Conservation (phyloP, 2,329 filamentous ascomycete species). For the Fusarium burgessii region DNA sequence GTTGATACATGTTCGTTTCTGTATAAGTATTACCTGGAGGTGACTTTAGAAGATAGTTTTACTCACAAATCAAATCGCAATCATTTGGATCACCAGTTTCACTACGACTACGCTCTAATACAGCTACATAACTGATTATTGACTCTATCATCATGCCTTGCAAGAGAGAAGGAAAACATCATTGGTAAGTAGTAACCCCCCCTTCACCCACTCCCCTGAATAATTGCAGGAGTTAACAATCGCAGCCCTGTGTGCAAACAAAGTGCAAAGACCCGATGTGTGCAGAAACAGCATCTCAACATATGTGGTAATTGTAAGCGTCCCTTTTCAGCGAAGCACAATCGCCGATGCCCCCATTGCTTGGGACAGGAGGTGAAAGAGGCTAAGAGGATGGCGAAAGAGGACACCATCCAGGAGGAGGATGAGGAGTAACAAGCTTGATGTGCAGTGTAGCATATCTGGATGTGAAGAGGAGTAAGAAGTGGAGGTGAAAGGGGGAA, state of each 20-base stretch:
- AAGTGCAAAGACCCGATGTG: background rate
- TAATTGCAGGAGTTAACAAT: background rate
- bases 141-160: background rate
- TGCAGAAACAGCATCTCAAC: background rate
- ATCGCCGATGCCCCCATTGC: background rate
- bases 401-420: background rate
- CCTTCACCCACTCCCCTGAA: background rate
- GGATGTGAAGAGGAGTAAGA: background rate
- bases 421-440: background rate
- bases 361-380: accelerated
- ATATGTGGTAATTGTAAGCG: accelerated
- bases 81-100: background rate
- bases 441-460: background rate
- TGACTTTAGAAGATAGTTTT: background rate
- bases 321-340: background rate
- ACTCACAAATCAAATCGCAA: background rate
- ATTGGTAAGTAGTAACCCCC: background rate
- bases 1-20: background rate
- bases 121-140: background rate
- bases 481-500: background rate
- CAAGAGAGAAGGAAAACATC: background rate
- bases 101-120: accelerated
- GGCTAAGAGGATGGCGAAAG: background rate
- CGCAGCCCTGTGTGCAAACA: background rate
- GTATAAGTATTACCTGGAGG: background rate